These are phyloP conservation scores for Dioszegia aurantiaca DNA, from an alignment of 768 basidiomycete genomes.

Conservation along the genomic window DNA sequence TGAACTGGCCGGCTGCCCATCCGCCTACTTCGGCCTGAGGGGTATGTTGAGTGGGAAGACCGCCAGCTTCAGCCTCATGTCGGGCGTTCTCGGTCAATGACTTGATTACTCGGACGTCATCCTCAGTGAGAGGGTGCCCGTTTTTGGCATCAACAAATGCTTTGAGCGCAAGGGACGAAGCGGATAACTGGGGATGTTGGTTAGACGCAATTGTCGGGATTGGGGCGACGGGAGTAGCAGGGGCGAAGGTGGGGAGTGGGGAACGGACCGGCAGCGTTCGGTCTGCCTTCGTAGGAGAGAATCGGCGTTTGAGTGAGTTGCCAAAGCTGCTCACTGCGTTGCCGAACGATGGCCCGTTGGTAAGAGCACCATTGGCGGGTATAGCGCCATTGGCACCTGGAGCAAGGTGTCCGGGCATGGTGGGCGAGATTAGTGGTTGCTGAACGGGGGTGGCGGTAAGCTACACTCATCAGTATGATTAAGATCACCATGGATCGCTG, in stretches of 20 bases:
- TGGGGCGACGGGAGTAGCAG: slow-evolving; percentile 1
- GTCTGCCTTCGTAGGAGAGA: slow-evolving; percentile 8
- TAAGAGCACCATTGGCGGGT: slow-evolving; percentile 3
- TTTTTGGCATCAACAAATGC: slow-evolving; percentile 39
- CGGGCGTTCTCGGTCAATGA: slow-evolving; percentile 32
- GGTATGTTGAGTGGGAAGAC: slow-evolving; percentile 9
- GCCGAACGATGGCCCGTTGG: not conserved
- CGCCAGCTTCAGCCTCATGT: slow-evolving; percentile 22
- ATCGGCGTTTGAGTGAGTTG: slow-evolving; percentile 4
- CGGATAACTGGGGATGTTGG: slow-evolving; percentile 17
- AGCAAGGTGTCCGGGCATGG: slow-evolving; percentile 15
- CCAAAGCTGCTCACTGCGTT: slow-evolving; percentile 3
- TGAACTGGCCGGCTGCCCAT: slow-evolving; percentile 32
- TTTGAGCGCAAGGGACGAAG: slow-evolving; percentile 27
- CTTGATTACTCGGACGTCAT: slow-evolving; percentile 38
- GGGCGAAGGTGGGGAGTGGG: not conserved
- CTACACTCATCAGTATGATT: not conserved
- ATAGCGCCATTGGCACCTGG: not conserved
- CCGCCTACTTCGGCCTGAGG: slow-evolving; percentile 19
- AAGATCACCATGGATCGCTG: not conserved
- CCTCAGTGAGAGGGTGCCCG: slow-evolving; percentile 25
- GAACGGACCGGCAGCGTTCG: not conserved
- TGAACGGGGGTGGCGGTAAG: not conserved
- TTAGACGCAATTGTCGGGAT: not conserved
- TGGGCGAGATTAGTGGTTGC: slow-evolving; percentile 1